Evolutionary conservation across 2,329 filamentous ascomycete genomes (phyloP).

Genomic region (Aspergillus cejpii): DNA sequence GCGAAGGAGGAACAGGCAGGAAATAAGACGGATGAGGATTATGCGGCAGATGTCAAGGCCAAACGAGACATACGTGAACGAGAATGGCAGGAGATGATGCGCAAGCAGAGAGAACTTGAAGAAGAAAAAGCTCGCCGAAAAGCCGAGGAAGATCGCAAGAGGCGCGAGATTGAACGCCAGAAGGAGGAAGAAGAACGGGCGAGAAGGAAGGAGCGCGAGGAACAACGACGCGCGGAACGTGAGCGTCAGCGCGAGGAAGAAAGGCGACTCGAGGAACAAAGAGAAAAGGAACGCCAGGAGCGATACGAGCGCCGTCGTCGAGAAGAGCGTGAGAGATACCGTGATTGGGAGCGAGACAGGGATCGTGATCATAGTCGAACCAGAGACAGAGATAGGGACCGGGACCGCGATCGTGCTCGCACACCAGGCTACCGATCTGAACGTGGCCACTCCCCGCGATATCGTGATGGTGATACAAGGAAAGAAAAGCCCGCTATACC

Average conservation of each 20-base stretch:
- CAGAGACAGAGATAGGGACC: conserved; percentile 23
- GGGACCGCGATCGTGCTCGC: conserved; percentile 27
- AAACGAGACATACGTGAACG: conserved; percentile 49
- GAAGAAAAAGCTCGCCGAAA: conserved; percentile 37
- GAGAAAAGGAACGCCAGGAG: conserved; percentile 46
- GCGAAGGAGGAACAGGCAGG: conserved; percentile 50
- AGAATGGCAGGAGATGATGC: conserved; percentile 44
- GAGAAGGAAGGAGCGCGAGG: conserved; percentile 46
- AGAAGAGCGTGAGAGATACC: conserved; percentile 43
- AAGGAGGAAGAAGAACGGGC: conserved; percentile 43
- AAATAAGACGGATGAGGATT: conserved; percentile 55
- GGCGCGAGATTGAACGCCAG: conserved; percentile 40
- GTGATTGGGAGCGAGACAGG: conserved; percentile 33
- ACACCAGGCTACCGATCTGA: conserved; percentile 30
- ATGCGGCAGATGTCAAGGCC: conserved; percentile 48
- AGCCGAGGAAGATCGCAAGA: conserved; percentile 39
- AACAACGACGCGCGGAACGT: conserved; percentile 45
- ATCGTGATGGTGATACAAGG: conserved; percentile 29
- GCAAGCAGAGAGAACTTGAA: conserved; percentile 49
- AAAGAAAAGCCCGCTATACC: conserved; percentile 28
- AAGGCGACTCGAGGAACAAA: conserved; percentile 48
- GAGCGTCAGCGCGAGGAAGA: conserved; percentile 49
- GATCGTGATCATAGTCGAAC: conserved; percentile 34
- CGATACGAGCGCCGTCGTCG: conserved; percentile 40
- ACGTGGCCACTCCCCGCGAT: conserved; percentile 25